A percentile compares a stretch with the other conserved stretches of the same genome.
Evolutionary conservation across 1,139 yeast genomes (phyloP).

Genomic region (Blastobotrys arbuscula): DNA sequence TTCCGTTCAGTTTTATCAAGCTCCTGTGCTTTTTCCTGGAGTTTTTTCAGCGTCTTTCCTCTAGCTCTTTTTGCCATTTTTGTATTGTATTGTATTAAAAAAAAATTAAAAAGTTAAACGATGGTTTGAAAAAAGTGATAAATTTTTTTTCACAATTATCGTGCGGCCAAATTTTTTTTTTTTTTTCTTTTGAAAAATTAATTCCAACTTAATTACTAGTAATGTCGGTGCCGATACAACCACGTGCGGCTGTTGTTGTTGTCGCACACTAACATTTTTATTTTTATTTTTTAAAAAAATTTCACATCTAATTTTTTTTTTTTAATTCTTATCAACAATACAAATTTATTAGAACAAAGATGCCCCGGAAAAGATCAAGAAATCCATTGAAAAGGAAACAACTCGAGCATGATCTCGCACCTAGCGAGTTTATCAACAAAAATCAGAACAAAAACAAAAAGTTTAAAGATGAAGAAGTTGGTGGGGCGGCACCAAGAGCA

Average conservation of each 20-base stretch:
- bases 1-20: constrained; percentile 20
- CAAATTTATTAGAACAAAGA: constrained; percentile 7
- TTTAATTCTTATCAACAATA: neutral
- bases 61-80: constrained; percentile 30
- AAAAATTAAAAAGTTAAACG: neutral
- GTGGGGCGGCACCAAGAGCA: constrained; percentile 12
- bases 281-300: too few relatives aligned
- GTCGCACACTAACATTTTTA: too few relatives aligned
- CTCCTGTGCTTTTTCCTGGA: constrained; percentile 25
- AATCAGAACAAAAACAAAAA: constrained; percentile 7
- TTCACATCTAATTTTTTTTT: neutral
- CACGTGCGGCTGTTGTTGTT: too few relatives aligned
- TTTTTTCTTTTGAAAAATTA: neutral
- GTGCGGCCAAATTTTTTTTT: constrained; percentile 1
- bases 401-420: constrained; percentile 26
- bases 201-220: too few relatives aligned
- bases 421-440: constrained; percentile 18
- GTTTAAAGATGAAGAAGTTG: constrained; percentile 14
- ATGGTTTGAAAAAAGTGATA: neutral
- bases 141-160: neutral
- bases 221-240: too few relatives aligned
- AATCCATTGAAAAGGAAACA: constrained; percentile 26
- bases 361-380: constrained; percentile 29
- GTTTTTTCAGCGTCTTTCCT: constrained; percentile 23
- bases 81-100: neutral